Percentiles rank a stretch among this genome's conserved stretches.
Conservation (phyloP, 108 stramenopile genomes). For the Nitzschia sp. region DNA sequence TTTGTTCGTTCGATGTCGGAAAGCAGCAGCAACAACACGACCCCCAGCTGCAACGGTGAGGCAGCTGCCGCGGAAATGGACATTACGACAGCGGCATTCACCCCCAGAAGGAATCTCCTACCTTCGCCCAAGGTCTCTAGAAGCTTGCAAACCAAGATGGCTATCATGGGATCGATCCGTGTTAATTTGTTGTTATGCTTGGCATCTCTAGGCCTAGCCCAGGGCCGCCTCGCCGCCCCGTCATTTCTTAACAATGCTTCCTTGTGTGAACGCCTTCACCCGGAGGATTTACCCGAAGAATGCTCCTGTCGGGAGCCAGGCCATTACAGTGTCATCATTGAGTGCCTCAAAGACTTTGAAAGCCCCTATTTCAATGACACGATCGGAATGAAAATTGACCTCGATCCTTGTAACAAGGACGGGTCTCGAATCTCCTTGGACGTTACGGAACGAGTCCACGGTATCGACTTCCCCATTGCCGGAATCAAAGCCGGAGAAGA, state of each 20-base stretch:
- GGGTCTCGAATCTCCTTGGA: constrained; percentile 36
- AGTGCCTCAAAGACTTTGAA: constrained; percentile 41
- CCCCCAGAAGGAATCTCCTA: too few relatives aligned
- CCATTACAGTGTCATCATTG: constrained; percentile 36
- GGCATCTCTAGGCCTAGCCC: neutral
- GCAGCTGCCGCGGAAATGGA: too few relatives aligned
- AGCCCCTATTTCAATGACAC: constrained; percentile 43
- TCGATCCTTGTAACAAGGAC: constrained; percentile 50
- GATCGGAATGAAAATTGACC: constrained; percentile 50
- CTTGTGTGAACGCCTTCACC: constrained; percentile 40
- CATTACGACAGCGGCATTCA: too few relatives aligned
- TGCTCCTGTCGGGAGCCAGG: constrained; percentile 38
- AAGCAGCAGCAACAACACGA: too few relatives aligned
- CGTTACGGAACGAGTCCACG: constrained; percentile 43
- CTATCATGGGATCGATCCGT: neutral
- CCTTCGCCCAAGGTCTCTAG: too few relatives aligned
- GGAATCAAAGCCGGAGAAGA: constrained; percentile 41
- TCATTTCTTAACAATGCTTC: constrained; percentile 8
- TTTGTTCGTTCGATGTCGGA: too few relatives aligned
- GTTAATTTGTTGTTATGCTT: neutral
- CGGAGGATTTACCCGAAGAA: constrained; percentile 41
- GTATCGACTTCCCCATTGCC: constrained; percentile 36
- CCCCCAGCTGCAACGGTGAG: too few relatives aligned
- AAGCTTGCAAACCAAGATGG: too few relatives aligned
- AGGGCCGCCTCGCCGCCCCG: neutral